Conservation (phyloP, 1,284 basidiomycete genomes). For the Moesziomyces sp. region DNA sequence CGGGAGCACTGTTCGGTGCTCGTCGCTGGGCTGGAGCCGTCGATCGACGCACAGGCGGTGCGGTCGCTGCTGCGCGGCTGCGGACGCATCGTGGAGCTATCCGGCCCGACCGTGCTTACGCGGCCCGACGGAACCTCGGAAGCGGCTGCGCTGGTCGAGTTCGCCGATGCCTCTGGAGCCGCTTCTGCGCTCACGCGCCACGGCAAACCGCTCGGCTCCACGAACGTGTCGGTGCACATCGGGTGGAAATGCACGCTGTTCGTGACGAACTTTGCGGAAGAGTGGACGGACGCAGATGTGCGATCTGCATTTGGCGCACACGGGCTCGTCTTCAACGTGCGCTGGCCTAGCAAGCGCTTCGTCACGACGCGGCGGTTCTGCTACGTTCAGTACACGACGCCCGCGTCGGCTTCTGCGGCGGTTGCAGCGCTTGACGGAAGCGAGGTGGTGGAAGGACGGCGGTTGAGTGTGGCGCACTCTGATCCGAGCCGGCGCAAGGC, state of each 20-base stretch:
- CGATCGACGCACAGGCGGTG: constrained; percentile 77
- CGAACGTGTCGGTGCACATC: constrained; percentile 80
- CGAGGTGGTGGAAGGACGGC: constrained; percentile 74
- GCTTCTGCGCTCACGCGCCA: constrained; percentile 90
- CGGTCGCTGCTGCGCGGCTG: constrained; percentile 80
- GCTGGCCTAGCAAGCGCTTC: constrained; percentile 98
- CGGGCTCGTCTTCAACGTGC: constrained; percentile 89
- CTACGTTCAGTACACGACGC: constrained; percentile 88
- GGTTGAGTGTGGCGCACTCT: constrained; percentile 84
- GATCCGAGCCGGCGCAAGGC: constrained; percentile 89
- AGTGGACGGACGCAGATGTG: constrained; percentile 80
- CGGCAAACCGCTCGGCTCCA: constrained; percentile 79
- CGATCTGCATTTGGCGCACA: constrained; percentile 83
- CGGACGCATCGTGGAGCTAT: constrained; percentile 56
- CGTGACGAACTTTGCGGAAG: constrained; percentile 93
- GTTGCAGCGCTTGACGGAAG: constrained; percentile 81
- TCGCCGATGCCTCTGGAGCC: constrained; percentile 69
- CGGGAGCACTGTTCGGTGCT: constrained; percentile 94
- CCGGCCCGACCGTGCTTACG: constrained; percentile 43
- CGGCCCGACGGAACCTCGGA: constrained; percentile 36
- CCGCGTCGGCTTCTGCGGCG: constrained; percentile 81
- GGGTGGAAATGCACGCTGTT: constrained; percentile 95
- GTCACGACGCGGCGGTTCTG: constrained; percentile 89
- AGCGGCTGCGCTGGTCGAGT: constrained; percentile 69
- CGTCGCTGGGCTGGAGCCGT: constrained; percentile 77